Evolutionary conservation across 495 filamentous ascomycete species (phyloP).

Genomic region (Xylaria intraflava): DNA sequence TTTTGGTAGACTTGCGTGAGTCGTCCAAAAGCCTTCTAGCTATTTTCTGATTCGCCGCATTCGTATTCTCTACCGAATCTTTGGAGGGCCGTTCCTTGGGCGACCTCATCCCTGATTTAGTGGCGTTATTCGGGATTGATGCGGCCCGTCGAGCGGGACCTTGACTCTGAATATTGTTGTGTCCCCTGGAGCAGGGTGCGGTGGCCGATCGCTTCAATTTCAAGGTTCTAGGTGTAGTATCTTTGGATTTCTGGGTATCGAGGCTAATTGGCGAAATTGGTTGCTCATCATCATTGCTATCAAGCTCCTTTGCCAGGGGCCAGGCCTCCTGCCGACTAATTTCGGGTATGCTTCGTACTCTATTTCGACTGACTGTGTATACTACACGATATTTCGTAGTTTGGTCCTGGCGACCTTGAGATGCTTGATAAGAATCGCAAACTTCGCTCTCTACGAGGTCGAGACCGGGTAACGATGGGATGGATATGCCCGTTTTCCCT

Average conservation of each 20-base stretch:
- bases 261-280: constrained; percentile 8
- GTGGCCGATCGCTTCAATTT: constrained; percentile 18
- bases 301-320: constrained; percentile 28
- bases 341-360: constrained; percentile 20
- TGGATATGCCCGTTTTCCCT: constrained; percentile 51
- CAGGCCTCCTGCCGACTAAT: background rate
- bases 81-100: constrained; percentile 9
- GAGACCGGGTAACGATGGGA: constrained; percentile 58
- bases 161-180: constrained; percentile 2
- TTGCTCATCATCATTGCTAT: constrained; percentile 27
- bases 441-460: constrained; percentile 56
- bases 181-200: constrained; percentile 14
- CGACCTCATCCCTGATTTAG: constrained; percentile 6
- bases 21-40: constrained; percentile 27
- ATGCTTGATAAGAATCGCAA: constrained; percentile 5
- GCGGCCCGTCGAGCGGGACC: background rate
- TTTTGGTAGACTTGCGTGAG: constrained; percentile 14
- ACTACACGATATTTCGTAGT: constrained; percentile 33
- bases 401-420: constrained; percentile 4
- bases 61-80: background rate
- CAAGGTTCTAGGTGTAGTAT: constrained; percentile 21
- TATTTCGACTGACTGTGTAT: constrained; percentile 37
- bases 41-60: constrained; percentile 41
- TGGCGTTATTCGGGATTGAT: background rate
- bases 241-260: constrained; percentile 5